Percentiles rank a stretch among this genome's conserved stretches.
These are phyloP conservation scores for Kalmusia sp. DNA, from an alignment of 2,329 filamentous ascomycete species.

Conservation along the genomic window DNA sequence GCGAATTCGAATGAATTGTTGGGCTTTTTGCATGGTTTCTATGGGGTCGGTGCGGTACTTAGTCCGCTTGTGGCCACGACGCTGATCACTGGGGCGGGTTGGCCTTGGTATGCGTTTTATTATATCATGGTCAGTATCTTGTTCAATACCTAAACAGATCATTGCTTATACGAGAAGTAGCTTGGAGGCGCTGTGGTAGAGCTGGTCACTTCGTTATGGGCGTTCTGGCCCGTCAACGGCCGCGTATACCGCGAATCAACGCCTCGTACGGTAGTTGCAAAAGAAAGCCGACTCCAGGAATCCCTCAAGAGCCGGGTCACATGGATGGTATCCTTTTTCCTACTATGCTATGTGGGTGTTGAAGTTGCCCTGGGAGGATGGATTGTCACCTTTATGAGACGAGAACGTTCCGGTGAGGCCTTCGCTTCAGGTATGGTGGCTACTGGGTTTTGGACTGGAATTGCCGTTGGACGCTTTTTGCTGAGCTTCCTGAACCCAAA, in stretches of 20 bases:
- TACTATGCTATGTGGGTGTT: constrained; percentile 77
- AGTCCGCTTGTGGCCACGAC: constrained; percentile 72
- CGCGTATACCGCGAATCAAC: constrained; percentile 60
- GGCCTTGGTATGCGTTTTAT: constrained; percentile 75
- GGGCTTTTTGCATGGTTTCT: constrained; percentile 73
- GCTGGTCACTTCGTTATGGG: constrained; percentile 55
- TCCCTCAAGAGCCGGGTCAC: constrained; percentile 60
- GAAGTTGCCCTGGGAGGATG: constrained; percentile 79
- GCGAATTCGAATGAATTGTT: constrained; percentile 73
- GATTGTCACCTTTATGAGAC: constrained; percentile 84
- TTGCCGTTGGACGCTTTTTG: constrained; percentile 73
- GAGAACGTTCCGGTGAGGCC: constrained; percentile 68
- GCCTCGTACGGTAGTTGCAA: constrained; percentile 44
- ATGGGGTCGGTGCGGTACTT: constrained; percentile 72
- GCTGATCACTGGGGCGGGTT: constrained; percentile 66
- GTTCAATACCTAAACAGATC: background rate
- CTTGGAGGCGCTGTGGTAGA: constrained; percentile 62
- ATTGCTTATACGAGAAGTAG: background rate
- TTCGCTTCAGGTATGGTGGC: constrained; percentile 76
- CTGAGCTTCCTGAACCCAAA: constrained; percentile 76
- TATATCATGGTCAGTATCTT: constrained; percentile 68
- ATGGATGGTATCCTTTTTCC: constrained; percentile 73
- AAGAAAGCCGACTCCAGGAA: constrained; percentile 56
- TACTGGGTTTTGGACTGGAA: constrained; percentile 82
- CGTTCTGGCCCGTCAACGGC: constrained; percentile 70